Conservation (phyloP, 73 alveolate genomes). For the Paramecium octaurelia region DNA sequence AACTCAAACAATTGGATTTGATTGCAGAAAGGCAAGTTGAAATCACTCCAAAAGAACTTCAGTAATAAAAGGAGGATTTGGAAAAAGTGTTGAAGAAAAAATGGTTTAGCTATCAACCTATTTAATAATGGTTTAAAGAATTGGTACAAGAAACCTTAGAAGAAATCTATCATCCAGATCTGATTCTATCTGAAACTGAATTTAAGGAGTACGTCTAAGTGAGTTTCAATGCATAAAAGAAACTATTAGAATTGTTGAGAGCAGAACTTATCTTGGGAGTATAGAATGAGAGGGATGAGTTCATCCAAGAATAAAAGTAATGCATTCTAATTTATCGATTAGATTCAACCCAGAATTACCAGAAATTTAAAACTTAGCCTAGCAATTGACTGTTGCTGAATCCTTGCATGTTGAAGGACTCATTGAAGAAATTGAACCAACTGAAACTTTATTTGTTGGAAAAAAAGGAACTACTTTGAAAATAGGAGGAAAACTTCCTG, state of each 20-base stretch:
- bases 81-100: not conserved
- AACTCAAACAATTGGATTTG: not conserved
- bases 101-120: not conserved
- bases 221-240: not conserved
- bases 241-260: not conserved
- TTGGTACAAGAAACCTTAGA: not conserved
- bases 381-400: not conserved
- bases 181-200: not conserved
- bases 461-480: not conserved
- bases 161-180: not conserved
- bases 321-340: not conserved
- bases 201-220: not conserved
- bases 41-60: not conserved
- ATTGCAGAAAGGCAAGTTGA: not conserved
- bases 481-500: not conserved
- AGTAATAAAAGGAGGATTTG: not conserved
- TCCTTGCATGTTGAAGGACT: not conserved
- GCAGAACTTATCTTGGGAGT: not conserved
- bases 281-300: not conserved
- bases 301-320: not conserved
- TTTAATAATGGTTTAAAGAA: not conserved
- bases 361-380: not conserved
- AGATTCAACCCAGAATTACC: not conserved
- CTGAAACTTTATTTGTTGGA: not conserved
- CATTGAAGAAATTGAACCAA: not conserved